Base-by-base conservation (phyloP, 805 yeast species). In the Hanseniaspora meyeri region DNA sequence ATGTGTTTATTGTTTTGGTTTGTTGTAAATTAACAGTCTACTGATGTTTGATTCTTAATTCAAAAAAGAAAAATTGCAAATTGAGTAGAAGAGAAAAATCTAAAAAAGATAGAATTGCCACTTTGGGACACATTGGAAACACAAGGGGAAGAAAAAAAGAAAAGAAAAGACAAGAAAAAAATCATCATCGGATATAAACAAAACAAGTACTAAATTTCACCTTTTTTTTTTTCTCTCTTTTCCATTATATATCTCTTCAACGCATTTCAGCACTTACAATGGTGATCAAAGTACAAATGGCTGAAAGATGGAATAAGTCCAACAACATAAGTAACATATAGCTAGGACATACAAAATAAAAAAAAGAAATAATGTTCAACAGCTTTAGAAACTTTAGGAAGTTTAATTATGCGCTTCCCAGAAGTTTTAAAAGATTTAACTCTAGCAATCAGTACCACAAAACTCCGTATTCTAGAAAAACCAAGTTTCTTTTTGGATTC, bases 341-440 rank as follows among this genome's bases (percentile, higher is more conserved):
- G n/a, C n/a, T n/a, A n/a, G n/a, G n/a, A n/a, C n/a, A n/a, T n/a
- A n/a, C n/a, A n/a, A n/a, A n/a, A 32, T 32, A 32, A 32, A 4
- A 32, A 9, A 4, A 19, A 1, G 3, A 17, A 3, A 47, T n/a
- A 4, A 47, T 34, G 37, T 32, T 46, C 5, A 47, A 47, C 19
- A 19, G 2, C 4, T 34, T 34, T 19, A 11, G 12, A 16, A 19
- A 24, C 10, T 24, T 27, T 43, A 24, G 17, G 12, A 43, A 19
- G n/a, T 16, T 32, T 20, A 47, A 36, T 5, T 19, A 19, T 6
- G 42, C 17, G 9, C 50, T 47, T 34, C 40, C 40, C 45, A 42
- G 45, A 42, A 42, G 12, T 14, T 24, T 4, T 42, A 29, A 57
- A 57, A 43, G 95, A 87, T 63, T 73, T 93, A 57, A 74, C 83